Evolutionary conservation across 257 asterid genomes (phyloP), one percentile per base, ranked within the genome.

Genomic region (Gardenia jasminoides): DNA sequence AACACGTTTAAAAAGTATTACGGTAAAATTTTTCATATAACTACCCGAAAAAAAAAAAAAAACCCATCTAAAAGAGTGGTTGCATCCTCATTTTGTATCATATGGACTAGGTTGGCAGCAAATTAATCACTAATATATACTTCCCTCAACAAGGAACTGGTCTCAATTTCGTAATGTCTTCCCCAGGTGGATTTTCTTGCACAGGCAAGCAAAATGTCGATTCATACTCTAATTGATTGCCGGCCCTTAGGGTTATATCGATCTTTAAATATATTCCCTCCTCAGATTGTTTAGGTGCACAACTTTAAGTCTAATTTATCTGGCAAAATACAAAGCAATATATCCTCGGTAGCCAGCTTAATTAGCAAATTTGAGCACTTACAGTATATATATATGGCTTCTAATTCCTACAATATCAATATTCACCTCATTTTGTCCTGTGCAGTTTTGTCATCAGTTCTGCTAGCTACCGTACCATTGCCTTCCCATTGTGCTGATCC

Each of bases 401-500:
- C 67, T 19, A n/a, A n/a, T n/a, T 52, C 5, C 58, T 13, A 2
- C 4, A 3, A 56, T 16, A 20, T 3, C 20, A 36, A 36, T 36
- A 58, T 6, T 20, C 64, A 58, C 11, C 64, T 58, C 28, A 22
- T 58, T 58, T 58, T 20, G 64, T 58, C 28, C 28, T 58, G 6
- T 9, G 64, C 64, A 58, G 64, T 58, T 58, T 58, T 22, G 64
- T 36, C 41, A 36, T 58, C 64, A 20, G 39, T 74, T 24, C 17
- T 33, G 6, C 48, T 87, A 11, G 15, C 22, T 52, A 52, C 17
- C 17, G 58, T 83, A 2, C 89, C 84, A 56, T 69, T 70, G 4
- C 83, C 86, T 75, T 81, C 76, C 52, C 83, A 69, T 43, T 82
- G 75, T 3, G 74, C 92, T 44, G 92, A 90, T 56, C 87, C 94